A percentile compares a stretch with the other conserved stretches of the same genome.
Evolutionary conservation across 768 basidiomycete species (phyloP).

Genomic region (Suillus subaureus): DNA sequence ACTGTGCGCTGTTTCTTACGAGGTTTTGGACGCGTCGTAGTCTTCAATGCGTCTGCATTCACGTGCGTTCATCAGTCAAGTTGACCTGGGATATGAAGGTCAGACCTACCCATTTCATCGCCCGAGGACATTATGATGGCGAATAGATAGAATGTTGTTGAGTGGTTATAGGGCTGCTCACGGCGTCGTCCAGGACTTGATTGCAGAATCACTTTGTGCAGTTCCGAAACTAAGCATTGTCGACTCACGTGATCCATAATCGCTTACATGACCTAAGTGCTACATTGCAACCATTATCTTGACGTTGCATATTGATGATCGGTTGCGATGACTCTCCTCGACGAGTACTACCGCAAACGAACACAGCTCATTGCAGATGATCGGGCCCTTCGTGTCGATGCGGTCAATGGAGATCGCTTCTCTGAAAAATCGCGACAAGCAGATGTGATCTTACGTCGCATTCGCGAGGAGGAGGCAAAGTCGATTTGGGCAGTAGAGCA

Average conservation of each 20-base stretch:
- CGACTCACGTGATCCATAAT: slow-evolving; percentile 9
- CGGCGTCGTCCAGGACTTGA: background rate
- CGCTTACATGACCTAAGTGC: slow-evolving; percentile 15
- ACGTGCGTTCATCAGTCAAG: slow-evolving; percentile 5
- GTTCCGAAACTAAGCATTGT: background rate
- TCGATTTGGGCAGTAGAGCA: slow-evolving; percentile 62
- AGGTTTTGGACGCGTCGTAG: slow-evolving; percentile 20
- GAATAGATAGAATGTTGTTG: background rate
- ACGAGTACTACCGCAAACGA: slow-evolving; percentile 29
- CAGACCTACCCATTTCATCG: slow-evolving; percentile 33
- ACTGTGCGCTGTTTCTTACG: slow-evolving; percentile 22
- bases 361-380: slow-evolving; percentile 40
- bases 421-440: slow-evolving; percentile 41
- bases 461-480: slow-evolving; percentile 55
- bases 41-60: slow-evolving; percentile 7
- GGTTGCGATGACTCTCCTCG: slow-evolving; percentile 13
- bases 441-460: slow-evolving; percentile 54
- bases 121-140: slow-evolving; percentile 30
- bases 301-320: background rate
- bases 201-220: background rate
- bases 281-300: background rate
- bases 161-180: background rate
- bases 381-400: slow-evolving; percentile 53
- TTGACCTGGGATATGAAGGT: slow-evolving; percentile 1
- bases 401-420: background rate